A percentile compares a stretch with the other conserved stretches of the same genome.
Conservation (phyloP, 78 protist species). For the slime mould (Dictyostelium discoideum) region dicty_2.7 NC_007088.5:3271001-3271500, state of each 20-base stretch:
- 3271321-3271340: background rate
- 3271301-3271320: background rate
- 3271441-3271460: too few relatives aligned
- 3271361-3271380: too few relatives aligned
- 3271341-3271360: background rate
- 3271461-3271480: too few relatives aligned
- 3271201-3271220: background rate
- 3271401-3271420: too few relatives aligned
- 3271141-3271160: background rate
- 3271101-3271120: background rate
- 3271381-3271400: too few relatives aligned
- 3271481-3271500: too few relatives aligned
- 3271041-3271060: background rate
- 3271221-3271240: background rate
- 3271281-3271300: background rate
- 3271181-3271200: background rate
- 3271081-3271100: slow-evolving; percentile 15
- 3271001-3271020: background rate
- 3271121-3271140: background rate
- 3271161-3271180: background rate
- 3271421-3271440: too few relatives aligned
- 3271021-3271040: background rate
- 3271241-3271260: background rate
- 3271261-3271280: background rate
- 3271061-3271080: background rate